phyloP scores from a whole-genome alignment of 345 rosid genomes.

The Ceriops decandra region DNA sequence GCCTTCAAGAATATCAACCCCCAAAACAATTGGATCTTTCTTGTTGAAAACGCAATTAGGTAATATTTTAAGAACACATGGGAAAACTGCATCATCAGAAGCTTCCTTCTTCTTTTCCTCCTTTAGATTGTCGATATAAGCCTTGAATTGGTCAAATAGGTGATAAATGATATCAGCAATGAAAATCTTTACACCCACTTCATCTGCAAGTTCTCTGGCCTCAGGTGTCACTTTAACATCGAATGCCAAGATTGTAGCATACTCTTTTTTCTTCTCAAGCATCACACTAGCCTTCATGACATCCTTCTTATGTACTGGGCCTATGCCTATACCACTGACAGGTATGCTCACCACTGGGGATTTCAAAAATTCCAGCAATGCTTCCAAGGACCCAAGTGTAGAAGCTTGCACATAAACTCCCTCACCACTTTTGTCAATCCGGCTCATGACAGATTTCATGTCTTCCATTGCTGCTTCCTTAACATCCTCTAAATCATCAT shows the following conservation, averaged over 20 bases:
- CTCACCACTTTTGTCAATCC: slow-evolving; percentile 83
- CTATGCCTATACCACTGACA: slow-evolving; percentile 84
- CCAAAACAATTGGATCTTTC: slow-evolving; percentile 90
- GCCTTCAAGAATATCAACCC: slow-evolving; percentile 81
- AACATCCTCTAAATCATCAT: slow-evolving; percentile 69
- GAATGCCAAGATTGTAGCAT: slow-evolving; percentile 86
- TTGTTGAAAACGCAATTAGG: slow-evolving; percentile 79
- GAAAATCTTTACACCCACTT: slow-evolving; percentile 83
- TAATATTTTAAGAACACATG: slow-evolving; percentile 73
- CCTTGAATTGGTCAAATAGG: slow-evolving; percentile 82
- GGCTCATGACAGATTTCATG: slow-evolving; percentile 75
- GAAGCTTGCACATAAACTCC: slow-evolving; percentile 98
- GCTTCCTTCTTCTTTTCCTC: slow-evolving; percentile 94
- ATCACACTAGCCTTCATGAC: slow-evolving; percentile 91
- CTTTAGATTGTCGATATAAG: slow-evolving; percentile 69
- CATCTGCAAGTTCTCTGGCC: slow-evolving; percentile 83
- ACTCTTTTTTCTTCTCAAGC: slow-evolving; percentile 96
- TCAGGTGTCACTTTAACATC: slow-evolving; percentile 91
- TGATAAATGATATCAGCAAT: slow-evolving; percentile 95
- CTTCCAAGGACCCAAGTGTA: slow-evolving; percentile 92
- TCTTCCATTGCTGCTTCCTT: slow-evolving; percentile 73
- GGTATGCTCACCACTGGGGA: slow-evolving; percentile 83
- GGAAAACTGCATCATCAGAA: slow-evolving; percentile 95
- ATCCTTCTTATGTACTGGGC: slow-evolving; percentile 90
- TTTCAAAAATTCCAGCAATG: slow-evolving; percentile 86